These are phyloP conservation scores for Solanum commersonii DNA, from an alignment of 257 asterid genomes.

Conservation along the genomic window DNA sequence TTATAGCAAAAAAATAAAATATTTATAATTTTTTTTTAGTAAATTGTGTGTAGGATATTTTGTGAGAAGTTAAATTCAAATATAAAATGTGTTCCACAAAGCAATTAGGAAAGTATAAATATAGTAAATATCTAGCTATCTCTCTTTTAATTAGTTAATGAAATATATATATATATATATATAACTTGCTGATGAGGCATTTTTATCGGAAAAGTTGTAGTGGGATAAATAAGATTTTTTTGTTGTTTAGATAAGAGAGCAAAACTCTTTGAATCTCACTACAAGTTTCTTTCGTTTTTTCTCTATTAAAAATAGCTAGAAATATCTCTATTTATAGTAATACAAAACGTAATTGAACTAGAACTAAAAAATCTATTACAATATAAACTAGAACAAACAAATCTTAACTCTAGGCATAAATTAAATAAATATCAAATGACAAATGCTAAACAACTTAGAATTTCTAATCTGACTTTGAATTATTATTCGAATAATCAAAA, in stretches of 20 bases:
- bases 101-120: background rate
- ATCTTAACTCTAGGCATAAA: no score
- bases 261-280: background rate
- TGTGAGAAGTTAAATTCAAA: background rate
- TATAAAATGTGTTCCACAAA: background rate
- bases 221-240: background rate
- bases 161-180: background rate
- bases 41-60: background rate
- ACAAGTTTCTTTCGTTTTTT: no score
- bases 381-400: background rate
- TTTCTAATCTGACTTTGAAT: fast-evolving
- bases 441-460: no score
- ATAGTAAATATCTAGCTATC: background rate
- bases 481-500: no score
- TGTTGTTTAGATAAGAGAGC: background rate
- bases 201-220: background rate
- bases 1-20: background rate
- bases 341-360: no score
- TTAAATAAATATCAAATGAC: background rate
- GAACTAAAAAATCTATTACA: no score
- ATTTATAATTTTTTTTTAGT: background rate
- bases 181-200: background rate
- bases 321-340: no score
- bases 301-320: background rate
- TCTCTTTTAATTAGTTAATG: background rate